Evolutionary conservation across 2,329 filamentous ascomycete genomes (phyloP).

Genomic region (Zarea fungicola): DNA sequence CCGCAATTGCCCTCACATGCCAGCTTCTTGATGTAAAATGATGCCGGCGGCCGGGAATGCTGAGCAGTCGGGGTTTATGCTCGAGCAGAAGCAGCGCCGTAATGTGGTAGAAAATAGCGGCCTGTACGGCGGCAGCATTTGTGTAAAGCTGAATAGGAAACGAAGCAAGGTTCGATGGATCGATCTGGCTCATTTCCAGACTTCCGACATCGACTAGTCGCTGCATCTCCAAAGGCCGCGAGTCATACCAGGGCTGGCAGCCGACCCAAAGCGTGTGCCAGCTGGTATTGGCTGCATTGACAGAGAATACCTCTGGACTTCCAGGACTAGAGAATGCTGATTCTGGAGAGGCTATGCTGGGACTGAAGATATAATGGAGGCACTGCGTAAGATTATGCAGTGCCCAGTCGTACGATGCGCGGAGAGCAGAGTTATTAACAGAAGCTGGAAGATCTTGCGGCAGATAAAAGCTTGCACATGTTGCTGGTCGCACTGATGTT

Average conservation of each 20-base stretch:
- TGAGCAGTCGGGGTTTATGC: slow-evolving; percentile 19
- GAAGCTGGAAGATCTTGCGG: neutral
- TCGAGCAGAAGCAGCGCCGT: slow-evolving; percentile 18
- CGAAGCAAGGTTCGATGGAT: slow-evolving; percentile 15
- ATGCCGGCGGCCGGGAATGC: slow-evolving; percentile 8
- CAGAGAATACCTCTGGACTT: neutral
- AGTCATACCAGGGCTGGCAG: slow-evolving; percentile 18
- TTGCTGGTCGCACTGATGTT: slow-evolving; percentile 10
- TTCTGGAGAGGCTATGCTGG: neutral
- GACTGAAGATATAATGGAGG: slow-evolving; percentile 1
- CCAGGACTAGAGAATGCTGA: neutral
- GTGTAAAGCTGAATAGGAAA: slow-evolving; percentile 20
- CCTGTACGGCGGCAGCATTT: slow-evolving; percentile 18
- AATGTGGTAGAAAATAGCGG: slow-evolving; percentile 19
- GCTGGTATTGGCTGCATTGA: neutral
- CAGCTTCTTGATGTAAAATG: slow-evolving; percentile 19
- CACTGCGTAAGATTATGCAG: neutral
- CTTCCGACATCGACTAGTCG: slow-evolving; percentile 18
- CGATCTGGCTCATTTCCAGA: slow-evolving; percentile 18
- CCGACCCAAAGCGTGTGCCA: slow-evolving; percentile 17
- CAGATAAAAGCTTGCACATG: slow-evolving; percentile 4
- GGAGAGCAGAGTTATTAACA: neutral
- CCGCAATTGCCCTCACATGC: slow-evolving; percentile 27
- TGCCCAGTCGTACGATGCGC: neutral
- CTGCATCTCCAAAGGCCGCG: slow-evolving; percentile 14